A percentile compares a stretch with the other conserved stretches of the same genome.
Evolutionary conservation across 352 stramenopile species (phyloP).

Genomic region (Phytophthora quininea): DNA sequence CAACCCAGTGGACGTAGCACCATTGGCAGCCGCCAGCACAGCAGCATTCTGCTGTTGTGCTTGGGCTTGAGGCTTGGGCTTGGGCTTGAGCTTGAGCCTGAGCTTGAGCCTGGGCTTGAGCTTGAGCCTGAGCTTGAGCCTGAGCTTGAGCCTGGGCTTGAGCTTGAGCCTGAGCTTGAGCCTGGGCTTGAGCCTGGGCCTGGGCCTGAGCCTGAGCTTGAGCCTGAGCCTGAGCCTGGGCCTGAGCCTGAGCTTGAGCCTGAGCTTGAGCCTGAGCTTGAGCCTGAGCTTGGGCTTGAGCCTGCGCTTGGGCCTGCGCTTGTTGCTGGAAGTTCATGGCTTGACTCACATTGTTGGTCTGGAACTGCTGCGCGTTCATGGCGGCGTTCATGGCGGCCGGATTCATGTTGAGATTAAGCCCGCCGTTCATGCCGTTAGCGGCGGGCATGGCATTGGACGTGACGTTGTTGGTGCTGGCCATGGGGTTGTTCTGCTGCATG

Average conservation of each 20-base stretch:
- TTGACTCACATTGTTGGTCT: conserved; percentile 46
- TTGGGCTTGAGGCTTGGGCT: conserved; percentile 21
- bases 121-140: conserved; percentile 31
- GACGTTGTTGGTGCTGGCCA: conserved; percentile 37
- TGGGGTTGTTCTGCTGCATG: conserved; percentile 36
- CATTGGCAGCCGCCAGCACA: conserved; percentile 28
- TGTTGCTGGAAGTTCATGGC: conserved; percentile 66
- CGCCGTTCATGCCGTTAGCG: conserved; percentile 33
- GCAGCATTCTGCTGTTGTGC: conserved; percentile 29
- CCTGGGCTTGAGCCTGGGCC: conserved; percentile 38
- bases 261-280: conserved; percentile 39
- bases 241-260: conserved; percentile 38
- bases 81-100: conserved; percentile 33
- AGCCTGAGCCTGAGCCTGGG: conserved; percentile 32
- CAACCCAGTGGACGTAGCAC: conserved; percentile 28
- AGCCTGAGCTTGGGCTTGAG: conserved; percentile 36
- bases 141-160: conserved; percentile 35
- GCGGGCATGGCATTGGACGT: conserved; percentile 34
- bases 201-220: conserved; percentile 29
- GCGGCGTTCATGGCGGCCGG: conserved; percentile 29
- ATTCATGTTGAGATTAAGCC: conserved; percentile 52
- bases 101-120: conserved; percentile 23
- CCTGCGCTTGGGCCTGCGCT: conserved; percentile 33
- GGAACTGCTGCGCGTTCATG: conserved; percentile 49
- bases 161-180: conserved; percentile 35